Evolutionary conservation across 1,284 basidiomycete genomes (phyloP).

Genomic region (Schizophyllum amplum): DNA sequence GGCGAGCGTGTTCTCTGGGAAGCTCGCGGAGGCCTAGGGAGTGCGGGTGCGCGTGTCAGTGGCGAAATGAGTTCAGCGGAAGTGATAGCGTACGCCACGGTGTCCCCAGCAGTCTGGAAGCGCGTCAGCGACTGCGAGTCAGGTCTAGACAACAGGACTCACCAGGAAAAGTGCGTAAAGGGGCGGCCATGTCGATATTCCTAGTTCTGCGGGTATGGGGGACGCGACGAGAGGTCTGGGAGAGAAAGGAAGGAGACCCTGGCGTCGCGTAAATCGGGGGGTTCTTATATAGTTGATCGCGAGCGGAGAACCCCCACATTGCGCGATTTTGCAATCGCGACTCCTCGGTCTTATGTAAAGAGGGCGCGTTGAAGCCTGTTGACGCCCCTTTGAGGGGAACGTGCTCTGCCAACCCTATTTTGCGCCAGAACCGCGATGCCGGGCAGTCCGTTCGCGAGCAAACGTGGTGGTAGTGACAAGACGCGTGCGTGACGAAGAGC

Average conservation of each 20-base stretch:
- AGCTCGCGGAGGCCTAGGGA: constrained; percentile 72
- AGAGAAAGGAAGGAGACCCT: not conserved
- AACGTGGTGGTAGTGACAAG: not conserved
- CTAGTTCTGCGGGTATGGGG: not conserved
- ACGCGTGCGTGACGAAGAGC: not conserved
- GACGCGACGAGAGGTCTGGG: not conserved
- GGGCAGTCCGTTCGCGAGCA: not conserved
- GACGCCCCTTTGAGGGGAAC: not conserved
- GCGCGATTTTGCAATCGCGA: not conserved
- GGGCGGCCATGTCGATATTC: constrained; percentile 1
- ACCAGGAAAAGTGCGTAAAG: not conserved
- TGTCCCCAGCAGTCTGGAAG: constrained; percentile 84
- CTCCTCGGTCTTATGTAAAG: not conserved
- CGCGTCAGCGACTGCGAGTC: not conserved
- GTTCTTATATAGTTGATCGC: not conserved
- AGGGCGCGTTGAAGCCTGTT: not conserved
- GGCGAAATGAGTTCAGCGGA: not conserved
- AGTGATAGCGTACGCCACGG: constrained; percentile 64
- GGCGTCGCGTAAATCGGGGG: not conserved
- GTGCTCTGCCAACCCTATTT: not conserved
- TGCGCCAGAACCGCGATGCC: not conserved
- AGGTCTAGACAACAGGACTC: not conserved
- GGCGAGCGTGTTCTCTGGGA: constrained; percentile 88
- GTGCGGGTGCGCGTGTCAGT: constrained; percentile 5
- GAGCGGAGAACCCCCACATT: not conserved